phyloP scores from a whole-genome alignment of 495 filamentous ascomycete genomes.

The Penicilliopsis zonata region DNA sequence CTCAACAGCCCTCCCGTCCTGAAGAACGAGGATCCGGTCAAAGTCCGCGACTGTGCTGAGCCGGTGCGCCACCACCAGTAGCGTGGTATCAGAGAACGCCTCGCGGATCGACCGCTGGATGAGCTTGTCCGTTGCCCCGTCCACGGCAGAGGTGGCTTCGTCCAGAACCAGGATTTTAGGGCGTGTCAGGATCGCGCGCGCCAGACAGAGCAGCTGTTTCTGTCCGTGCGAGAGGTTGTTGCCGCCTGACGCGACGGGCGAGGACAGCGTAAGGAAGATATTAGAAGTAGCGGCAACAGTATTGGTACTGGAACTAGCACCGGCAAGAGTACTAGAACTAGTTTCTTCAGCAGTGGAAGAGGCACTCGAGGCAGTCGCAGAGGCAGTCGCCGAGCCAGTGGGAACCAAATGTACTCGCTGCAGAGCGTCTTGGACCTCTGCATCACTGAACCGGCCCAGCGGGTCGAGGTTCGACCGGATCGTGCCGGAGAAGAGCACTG shows the following conservation, averaged over 20 bases:
- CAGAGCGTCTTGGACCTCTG: constrained; percentile 61
- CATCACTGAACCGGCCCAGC: constrained; percentile 59
- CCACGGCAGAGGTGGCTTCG: constrained; percentile 65
- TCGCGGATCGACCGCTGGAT: constrained; percentile 63
- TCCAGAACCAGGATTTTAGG: constrained; percentile 66
- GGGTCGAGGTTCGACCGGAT: constrained; percentile 74
- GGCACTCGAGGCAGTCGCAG: constrained; percentile 14
- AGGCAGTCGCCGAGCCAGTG: constrained; percentile 12
- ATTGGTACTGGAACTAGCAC: too few species aligned
- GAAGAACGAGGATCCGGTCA: constrained; percentile 58
- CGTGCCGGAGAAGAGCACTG: constrained; percentile 79
- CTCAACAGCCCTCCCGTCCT: constrained; percentile 51
- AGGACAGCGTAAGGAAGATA: constrained; percentile 34
- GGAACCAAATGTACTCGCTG: constrained; percentile 63
- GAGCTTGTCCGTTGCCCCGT: constrained; percentile 57
- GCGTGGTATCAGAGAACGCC: constrained; percentile 47
- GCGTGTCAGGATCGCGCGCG: constrained; percentile 57
- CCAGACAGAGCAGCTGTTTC: constrained; percentile 65
- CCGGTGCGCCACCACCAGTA: constrained; percentile 63
- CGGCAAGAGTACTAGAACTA: too few species aligned
- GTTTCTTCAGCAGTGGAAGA: constrained; percentile 10
- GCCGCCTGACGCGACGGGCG: constrained; percentile 52
- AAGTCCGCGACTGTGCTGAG: constrained; percentile 64
- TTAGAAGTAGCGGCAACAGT: too few species aligned
- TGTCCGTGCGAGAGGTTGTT: constrained; percentile 65